A percentile compares a stretch with the other conserved stretches of the same genome.
phyloP scores from a whole-genome alignment of 2,329 filamentous ascomycete genomes.

The Eurotiales sp. region DNA sequence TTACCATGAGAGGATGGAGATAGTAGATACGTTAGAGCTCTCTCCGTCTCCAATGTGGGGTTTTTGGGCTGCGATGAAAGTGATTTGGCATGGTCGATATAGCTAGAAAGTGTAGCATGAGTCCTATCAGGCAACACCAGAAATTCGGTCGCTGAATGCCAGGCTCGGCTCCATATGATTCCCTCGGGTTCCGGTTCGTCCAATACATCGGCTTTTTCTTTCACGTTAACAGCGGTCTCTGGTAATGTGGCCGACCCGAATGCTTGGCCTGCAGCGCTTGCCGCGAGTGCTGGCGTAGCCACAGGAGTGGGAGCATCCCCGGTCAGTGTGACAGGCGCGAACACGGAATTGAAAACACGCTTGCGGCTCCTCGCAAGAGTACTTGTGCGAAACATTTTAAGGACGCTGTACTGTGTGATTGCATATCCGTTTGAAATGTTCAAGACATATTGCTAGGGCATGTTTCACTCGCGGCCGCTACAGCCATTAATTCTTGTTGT shows the following conservation, averaged over 20 bases:
- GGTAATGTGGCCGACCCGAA: constrained; percentile 11
- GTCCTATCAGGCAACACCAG: constrained; percentile 35
- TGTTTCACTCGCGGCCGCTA: too few species aligned
- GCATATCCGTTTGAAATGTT: not conserved
- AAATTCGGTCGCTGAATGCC: constrained; percentile 39
- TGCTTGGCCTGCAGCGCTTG: constrained; percentile 17
- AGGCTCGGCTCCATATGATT: constrained; percentile 37
- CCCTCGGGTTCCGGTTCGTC: constrained; percentile 25
- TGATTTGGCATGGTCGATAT: constrained; percentile 24
- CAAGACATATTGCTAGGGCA: not conserved
- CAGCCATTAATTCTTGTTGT: too few species aligned
- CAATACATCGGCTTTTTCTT: constrained; percentile 1
- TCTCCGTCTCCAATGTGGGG: constrained; percentile 27
- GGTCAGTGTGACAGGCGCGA: constrained; percentile 36
- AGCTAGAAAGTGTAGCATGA: constrained; percentile 24
- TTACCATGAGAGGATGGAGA: constrained; percentile 19
- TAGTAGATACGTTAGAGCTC: constrained; percentile 33
- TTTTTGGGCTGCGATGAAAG: constrained; percentile 20
- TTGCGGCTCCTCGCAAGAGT: constrained; percentile 28
- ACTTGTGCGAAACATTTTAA: constrained; percentile 25
- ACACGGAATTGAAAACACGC: constrained; percentile 44
- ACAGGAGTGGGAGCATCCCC: constrained; percentile 26
- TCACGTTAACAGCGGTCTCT: constrained; percentile 3
- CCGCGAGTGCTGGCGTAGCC: constrained; percentile 23
- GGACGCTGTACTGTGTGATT: constrained; percentile 16